These are phyloP conservation scores for Aspergillus sp. DNA, from an alignment of 2,329 filamentous ascomycete species.

Conservation along the genomic window DNA sequence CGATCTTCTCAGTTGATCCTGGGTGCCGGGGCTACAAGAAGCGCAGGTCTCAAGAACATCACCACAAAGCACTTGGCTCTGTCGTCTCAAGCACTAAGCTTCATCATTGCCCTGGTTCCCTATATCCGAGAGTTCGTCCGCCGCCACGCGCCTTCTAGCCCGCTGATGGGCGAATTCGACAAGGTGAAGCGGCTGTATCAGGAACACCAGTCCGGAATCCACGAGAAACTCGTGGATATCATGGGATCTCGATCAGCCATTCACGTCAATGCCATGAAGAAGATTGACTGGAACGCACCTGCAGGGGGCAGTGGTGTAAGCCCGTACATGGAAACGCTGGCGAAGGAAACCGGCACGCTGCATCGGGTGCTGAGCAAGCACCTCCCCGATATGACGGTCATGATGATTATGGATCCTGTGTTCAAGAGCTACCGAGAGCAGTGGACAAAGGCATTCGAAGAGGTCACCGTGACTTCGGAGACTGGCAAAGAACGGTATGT, in stretches of 20 bases:
- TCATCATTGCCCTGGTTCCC: conserved; percentile 82
- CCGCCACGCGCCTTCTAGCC: conserved; percentile 62
- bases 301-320: conserved; percentile 54
- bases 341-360: conserved; percentile 81
- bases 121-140: conserved; percentile 90
- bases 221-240: conserved; percentile 90
- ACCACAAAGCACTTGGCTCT: conserved; percentile 93
- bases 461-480: conserved; percentile 65
- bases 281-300: conserved; percentile 70
- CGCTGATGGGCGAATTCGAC: conserved; percentile 80
- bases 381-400: conserved; percentile 72
- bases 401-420: conserved; percentile 82
- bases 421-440: conserved; percentile 80
- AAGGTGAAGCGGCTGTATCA: conserved; percentile 80
- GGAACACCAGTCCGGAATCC: conserved; percentile 87
- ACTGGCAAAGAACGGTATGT: conserved; percentile 70
- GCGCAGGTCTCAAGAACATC: conserved; percentile 91
- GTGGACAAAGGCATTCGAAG: conserved; percentile 69
- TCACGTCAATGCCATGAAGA: conserved; percentile 73
- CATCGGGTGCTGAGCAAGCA: conserved; percentile 83
- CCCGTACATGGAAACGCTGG: conserved; percentile 81
- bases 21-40: conserved; percentile 85
- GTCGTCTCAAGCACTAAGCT: conserved; percentile 83
- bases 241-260: conserved; percentile 76
- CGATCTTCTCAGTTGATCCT: conserved; percentile 95